These are phyloP conservation scores for Wallemia mellicola DNA, from an alignment of 1,284 basidiomycete genomes.

Conservation along the genomic window DNA sequence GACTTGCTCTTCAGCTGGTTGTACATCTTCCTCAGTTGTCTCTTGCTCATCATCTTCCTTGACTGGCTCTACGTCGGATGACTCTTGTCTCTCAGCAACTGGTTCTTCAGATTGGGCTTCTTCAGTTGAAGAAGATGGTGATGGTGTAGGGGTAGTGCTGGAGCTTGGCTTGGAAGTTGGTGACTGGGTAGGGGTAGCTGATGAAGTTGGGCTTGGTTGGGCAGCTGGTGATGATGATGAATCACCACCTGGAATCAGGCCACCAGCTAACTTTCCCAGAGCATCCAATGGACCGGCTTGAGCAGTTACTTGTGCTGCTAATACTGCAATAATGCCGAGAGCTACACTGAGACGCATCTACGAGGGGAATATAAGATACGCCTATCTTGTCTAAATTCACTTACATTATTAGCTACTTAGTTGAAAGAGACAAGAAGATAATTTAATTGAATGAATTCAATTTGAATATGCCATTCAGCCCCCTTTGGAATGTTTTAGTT, in stretches of 20 bases:
- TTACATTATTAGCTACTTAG: too few species aligned
- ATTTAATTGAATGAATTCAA: too few species aligned
- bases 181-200: background rate
- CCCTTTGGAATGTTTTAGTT: background rate
- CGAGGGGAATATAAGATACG: background rate
- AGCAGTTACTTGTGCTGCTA: background rate
- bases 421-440: too few species aligned
- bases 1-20: background rate
- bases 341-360: slow-evolving; percentile 1
- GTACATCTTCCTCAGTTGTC: background rate
- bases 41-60: background rate
- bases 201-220: background rate
- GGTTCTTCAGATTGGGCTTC: background rate
- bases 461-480: too few species aligned
- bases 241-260: background rate
- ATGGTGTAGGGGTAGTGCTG: background rate
- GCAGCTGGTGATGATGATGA: background rate
- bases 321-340: background rate
- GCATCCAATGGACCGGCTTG: background rate
- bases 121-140: background rate
- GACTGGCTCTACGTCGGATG: background rate
- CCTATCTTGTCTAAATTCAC: too few species aligned
- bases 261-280: background rate
- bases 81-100: background rate
- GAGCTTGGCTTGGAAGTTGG: background rate